Conservation (phyloP, 148 eudicot genomes). For the Dysphania ambrosioides region DNA sequence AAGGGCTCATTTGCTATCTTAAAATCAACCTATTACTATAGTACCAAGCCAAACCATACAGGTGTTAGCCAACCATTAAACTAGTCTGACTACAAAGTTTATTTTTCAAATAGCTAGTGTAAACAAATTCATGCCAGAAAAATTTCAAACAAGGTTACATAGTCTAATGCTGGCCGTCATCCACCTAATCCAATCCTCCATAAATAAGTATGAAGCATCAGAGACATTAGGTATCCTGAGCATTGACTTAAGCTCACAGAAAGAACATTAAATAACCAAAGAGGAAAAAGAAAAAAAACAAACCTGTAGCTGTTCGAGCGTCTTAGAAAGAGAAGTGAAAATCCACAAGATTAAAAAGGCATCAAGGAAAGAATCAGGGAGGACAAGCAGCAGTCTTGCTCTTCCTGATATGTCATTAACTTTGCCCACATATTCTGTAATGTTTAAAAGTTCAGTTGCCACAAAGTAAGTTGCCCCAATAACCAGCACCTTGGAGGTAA, state of each 20-base stretch:
- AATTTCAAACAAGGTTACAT: neutral
- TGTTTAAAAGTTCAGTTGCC: conserved; percentile 77
- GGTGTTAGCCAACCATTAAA: neutral
- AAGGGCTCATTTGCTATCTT: neutral
- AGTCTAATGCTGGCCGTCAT: neutral
- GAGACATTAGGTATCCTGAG: conserved; percentile 1
- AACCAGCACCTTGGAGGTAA: conserved; percentile 83
- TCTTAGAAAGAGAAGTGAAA: conserved; percentile 92
- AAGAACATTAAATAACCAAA: neutral
- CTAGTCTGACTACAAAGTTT: neutral
- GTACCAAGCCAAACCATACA: neutral
- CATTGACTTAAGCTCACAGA: too few species aligned
- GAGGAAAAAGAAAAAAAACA: conserved; percentile 11
- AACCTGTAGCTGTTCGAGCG: conserved; percentile 95
- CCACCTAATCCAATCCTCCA: neutral
- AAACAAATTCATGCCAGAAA: neutral
- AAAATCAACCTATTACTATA: neutral
- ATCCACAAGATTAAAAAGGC: conserved; percentile 91
- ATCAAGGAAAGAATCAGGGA: conserved; percentile 83
- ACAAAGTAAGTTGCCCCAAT: conserved; percentile 84
- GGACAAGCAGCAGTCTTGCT: conserved; percentile 73
- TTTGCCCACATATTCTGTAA: conserved; percentile 87
- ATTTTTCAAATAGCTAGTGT: neutral
- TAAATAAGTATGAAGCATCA: neutral
- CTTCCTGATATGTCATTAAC: conserved; percentile 89